Base-by-base conservation (phyloP, 2,329 filamentous ascomycete genomes). In the Colletotrichum sp. region DNA sequence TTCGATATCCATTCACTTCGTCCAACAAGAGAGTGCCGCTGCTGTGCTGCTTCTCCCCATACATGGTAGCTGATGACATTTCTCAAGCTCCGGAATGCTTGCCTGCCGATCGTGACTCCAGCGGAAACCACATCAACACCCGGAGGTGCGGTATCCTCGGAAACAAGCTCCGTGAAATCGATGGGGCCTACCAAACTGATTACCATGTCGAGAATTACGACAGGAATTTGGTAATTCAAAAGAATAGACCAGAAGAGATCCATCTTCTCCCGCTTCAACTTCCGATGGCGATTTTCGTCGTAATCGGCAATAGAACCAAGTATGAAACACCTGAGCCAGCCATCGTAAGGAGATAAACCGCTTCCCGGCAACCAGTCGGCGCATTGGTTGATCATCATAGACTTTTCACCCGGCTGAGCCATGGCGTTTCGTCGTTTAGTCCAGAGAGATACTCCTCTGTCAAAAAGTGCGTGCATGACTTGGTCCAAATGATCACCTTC, bases 131-230 rank as follows among this genome's bases (percentile, higher is more conserved):
- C 6, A 3, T 7, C 5, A 1, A 0, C 10, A 13, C 6, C n/a
- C 10, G 44, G 44, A 13, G 44, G 44, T 22, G n/a, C 4, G 1
- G 44, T 52, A 2, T 22, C 44, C 0, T 22, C 44, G 10, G 44
- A 48, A 3, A 48, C 0, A 22, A 1, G n/a, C 10, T 48, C 44
- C 0, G 1, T 13, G 6, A 48, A 48, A 22, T 48, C 44, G 10
- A 48, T 48, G 0, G n/a, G 44, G 3, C 44, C 44, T 4, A n/a
- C 12, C 5, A 2, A 48, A 4, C 1, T 0, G 39, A 48, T 6
- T 1, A 44, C 0, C 9, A 3, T 0, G 18, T 5, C 6, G 18
- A 48, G 39, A n/a, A 1, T 4, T 0, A 1, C 8, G 2, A 2
- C 39, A 4, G 8, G 18, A 0, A 48, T 12, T 0, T 3, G 1